Evolutionary conservation across 2,329 filamentous ascomycete species (phyloP), one percentile per base, ranked within the genome.

Genomic region (Xylaria sp.): DNA sequence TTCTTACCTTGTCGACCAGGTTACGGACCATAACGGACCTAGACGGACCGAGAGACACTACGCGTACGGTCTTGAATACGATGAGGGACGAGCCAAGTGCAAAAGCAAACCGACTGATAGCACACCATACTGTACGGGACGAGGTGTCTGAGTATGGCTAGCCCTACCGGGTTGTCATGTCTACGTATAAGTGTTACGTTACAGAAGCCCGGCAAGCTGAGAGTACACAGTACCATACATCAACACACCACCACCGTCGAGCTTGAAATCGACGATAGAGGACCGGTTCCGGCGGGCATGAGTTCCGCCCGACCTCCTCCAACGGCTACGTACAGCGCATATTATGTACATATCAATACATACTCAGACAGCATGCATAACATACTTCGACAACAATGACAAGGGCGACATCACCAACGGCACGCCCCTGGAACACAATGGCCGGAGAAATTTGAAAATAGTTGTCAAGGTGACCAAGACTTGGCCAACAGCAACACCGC

Each of bases 221-320:
- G n/a, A 11, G 42, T 3, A n/a, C 42, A 42, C 37, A 42, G 23
- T 13, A 42, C 37, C 13, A 16, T n/a, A 46, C 42, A 16, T 6
- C 42, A 46, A 46, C 13, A n/a, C 42, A n/a, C 37, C 37, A 42
- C 37, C 9, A 13, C 37, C 11, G 8, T 42, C 11, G 37, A 42
- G 11, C 9, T 42, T 42, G 37, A 42, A 3, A 9, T 42, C 37
- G 37, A 10, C 8, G 37, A 42, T 42, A 42, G 37, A 13, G 37
- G 37, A 37, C 59, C 46, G 54, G 59, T 61, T 56, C 57, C 59
- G 53, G 42, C 59, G 53, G 42, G n/a, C 42, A 46, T 52, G 47
- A 54, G 34, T 47, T 35, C 59, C 46, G 54, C 35, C 37, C 59
- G 37, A 48, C 47, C 47, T 52, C 34, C 44, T 30, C 37, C 55